Evolutionary conservation across 1,139 yeast species (phyloP).

Genomic region (Arxiozyma slooffiae): DNA sequence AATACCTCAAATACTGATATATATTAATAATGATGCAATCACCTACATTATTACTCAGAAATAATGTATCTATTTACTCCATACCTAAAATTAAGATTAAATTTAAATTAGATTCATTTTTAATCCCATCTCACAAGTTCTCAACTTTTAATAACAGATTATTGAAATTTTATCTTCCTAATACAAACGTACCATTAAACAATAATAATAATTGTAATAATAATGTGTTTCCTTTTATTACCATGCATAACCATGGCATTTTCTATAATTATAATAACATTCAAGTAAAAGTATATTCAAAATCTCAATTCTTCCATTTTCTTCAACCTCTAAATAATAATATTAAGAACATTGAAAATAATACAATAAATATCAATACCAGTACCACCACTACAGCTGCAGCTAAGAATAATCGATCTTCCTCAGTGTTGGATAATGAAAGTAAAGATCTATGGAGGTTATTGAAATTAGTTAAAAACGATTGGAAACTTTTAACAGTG

Average conservation of each 20-base stretch:
- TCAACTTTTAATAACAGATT: not conserved
- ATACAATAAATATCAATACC: no score
- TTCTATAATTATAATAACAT: not conserved
- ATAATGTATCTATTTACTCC: no score
- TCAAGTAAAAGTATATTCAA: not conserved
- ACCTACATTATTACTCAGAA: not conserved
- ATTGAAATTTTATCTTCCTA: not conserved
- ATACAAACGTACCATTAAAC: no score
- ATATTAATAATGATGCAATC: not conserved
- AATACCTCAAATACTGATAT: no score
- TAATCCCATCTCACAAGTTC: not conserved
- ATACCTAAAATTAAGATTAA: not conserved
- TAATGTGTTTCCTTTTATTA: not conserved
- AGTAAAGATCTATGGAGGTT: conserved; percentile 43
- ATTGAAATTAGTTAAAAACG: conserved; percentile 41
- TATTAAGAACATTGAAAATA: not conserved
- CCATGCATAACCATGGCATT: not conserved
- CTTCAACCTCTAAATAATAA: not conserved
- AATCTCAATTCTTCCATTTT: not conserved
- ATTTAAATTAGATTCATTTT: not conserved
- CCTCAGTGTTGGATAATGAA: conserved; percentile 16
- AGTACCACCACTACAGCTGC: not conserved
- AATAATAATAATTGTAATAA: no score
- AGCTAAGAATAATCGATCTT: conserved; percentile 16
- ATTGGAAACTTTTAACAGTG: conserved; percentile 39